These are phyloP conservation scores for Pseudogymnoascus sp. DNA, from an alignment of 2,329 filamentous ascomycete species.

Conservation along the genomic window DNA sequence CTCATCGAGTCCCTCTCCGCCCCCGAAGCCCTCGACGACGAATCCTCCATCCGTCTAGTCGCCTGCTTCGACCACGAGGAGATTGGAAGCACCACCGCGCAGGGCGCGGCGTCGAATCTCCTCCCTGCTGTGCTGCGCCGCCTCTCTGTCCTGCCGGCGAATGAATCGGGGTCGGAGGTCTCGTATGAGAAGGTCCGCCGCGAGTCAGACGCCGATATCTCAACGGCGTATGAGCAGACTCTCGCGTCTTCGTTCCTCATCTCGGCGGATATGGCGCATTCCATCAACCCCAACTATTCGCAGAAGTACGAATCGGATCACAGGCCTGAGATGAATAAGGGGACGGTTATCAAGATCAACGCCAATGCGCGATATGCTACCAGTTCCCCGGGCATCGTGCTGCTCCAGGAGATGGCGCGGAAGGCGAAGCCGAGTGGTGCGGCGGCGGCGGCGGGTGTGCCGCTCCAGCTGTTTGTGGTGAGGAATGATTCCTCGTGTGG, in stretches of 20 bases:
- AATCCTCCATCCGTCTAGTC: slow-evolving; percentile 80
- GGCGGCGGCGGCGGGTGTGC: slow-evolving; percentile 58
- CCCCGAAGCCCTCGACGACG: slow-evolving; percentile 60
- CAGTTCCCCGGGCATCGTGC: slow-evolving; percentile 88
- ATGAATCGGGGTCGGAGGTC: slow-evolving; percentile 48
- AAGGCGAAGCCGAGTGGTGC: slow-evolving; percentile 43
- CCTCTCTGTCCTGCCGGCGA: slow-evolving; percentile 66
- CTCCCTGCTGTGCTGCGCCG: slow-evolving; percentile 81
- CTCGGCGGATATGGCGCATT: slow-evolving; percentile 96
- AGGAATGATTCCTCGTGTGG: slow-evolving; percentile 92
- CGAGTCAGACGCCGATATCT: slow-evolving; percentile 52
- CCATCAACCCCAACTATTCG: slow-evolving; percentile 89
- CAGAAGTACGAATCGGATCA: slow-evolving; percentile 88
- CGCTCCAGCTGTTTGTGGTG: slow-evolving; percentile 91
- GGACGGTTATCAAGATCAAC: slow-evolving; percentile 95
- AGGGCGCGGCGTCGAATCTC: slow-evolving; percentile 89
- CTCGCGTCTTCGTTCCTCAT: slow-evolving; percentile 86
- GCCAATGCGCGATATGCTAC: slow-evolving; percentile 96
- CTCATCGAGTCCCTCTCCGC: slow-evolving; percentile 71
- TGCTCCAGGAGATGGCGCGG: slow-evolving; percentile 79
- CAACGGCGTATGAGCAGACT: slow-evolving; percentile 89
- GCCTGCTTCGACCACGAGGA: slow-evolving; percentile 97
- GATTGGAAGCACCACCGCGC: slow-evolving; percentile 85
- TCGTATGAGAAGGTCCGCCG: slow-evolving; percentile 54
- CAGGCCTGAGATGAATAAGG: slow-evolving; percentile 91